Percentiles rank a stretch among this genome's conserved stretches.
These are phyloP conservation scores for Fomitopsis serialis DNA, from an alignment of 768 basidiomycete species.

Conservation along the genomic window DNA sequence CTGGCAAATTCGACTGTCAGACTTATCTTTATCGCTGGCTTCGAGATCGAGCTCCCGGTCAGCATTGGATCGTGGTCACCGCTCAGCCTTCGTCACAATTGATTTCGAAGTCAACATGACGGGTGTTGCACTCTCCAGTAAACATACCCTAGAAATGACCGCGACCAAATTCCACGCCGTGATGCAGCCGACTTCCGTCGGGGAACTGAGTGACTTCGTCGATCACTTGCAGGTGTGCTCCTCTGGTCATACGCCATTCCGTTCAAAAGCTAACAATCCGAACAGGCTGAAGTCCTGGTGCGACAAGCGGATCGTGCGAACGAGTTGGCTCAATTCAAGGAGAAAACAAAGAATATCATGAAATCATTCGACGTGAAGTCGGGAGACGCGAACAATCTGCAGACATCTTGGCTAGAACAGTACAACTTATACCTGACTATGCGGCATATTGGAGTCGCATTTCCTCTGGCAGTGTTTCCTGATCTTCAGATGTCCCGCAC, in stretches of 20 bases:
- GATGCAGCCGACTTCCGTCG: slow-evolving; percentile 90
- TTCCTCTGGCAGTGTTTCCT: slow-evolving; percentile 69
- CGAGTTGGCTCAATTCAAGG: slow-evolving; percentile 80
- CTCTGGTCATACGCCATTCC: neutral
- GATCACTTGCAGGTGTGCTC: slow-evolving; percentile 71
- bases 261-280: slow-evolving; percentile 15
- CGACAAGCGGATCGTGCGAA: slow-evolving; percentile 70
- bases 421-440: slow-evolving; percentile 52
- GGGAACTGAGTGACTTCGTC: slow-evolving; percentile 83
- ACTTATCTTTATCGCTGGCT: slow-evolving; percentile 80
- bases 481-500: slow-evolving; percentile 46
- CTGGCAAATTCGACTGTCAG: slow-evolving; percentile 70
- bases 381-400: slow-evolving; percentile 30
- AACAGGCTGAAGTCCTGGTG: slow-evolving; percentile 65
- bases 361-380: slow-evolving; percentile 65
- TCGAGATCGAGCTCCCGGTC: slow-evolving; percentile 41
- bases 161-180: slow-evolving; percentile 85
- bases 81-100: slow-evolving; percentile 80
- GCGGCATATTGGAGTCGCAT: slow-evolving; percentile 79
- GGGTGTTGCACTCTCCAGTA: neutral
- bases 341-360: slow-evolving; percentile 69
- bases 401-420: slow-evolving; percentile 49
- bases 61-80: slow-evolving; percentile 52
- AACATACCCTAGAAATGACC: slow-evolving; percentile 42
- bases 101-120: slow-evolving; percentile 47